Conservation (phyloP, 2,329 filamentous ascomycete genomes). For the Neopestalotiopsis sp. region DNA sequence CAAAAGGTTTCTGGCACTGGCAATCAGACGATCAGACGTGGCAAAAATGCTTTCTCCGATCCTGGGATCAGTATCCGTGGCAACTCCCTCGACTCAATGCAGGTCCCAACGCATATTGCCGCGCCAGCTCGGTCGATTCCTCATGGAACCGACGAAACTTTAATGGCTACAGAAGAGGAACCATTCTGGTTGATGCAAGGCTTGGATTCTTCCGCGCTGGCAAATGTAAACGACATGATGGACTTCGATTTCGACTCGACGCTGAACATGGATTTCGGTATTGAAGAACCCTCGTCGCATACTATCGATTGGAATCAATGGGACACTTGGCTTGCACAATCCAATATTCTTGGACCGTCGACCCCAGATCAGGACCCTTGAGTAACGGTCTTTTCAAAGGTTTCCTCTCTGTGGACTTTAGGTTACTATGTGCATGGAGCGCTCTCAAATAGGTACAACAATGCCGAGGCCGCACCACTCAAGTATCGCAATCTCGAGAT, state of each 20-base stretch:
- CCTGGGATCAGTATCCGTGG: background rate
- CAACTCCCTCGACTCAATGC: background rate
- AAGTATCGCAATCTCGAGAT: too few relatives aligned
- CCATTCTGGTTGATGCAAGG: conserved; percentile 26
- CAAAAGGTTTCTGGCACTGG: background rate
- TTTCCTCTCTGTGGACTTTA: too few relatives aligned
- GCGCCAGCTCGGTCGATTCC: background rate
- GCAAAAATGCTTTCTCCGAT: background rate
- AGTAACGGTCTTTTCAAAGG: background rate
- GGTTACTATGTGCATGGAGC: too few relatives aligned
- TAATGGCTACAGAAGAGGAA: conserved; percentile 21
- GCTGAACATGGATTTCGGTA: conserved; percentile 19
- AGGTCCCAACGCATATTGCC: background rate
- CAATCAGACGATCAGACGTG: background rate
- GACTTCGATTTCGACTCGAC: conserved; percentile 5
- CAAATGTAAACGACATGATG: conserved; percentile 9
- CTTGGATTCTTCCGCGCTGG: conserved; percentile 7
- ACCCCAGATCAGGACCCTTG: background rate
- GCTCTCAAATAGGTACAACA: too few relatives aligned
- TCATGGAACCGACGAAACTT: background rate
- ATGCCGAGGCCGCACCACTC: too few relatives aligned
- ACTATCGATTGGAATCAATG: conserved; percentile 27
- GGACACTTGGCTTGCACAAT: conserved; percentile 28
- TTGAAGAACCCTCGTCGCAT: conserved; percentile 19
- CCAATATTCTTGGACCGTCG: conserved; percentile 18